Evolutionary conservation across 2,329 filamentous ascomycete genomes (phyloP), one percentile per base, ranked within the genome.

Genomic region (Ophiostoma pallidulum): DNA sequence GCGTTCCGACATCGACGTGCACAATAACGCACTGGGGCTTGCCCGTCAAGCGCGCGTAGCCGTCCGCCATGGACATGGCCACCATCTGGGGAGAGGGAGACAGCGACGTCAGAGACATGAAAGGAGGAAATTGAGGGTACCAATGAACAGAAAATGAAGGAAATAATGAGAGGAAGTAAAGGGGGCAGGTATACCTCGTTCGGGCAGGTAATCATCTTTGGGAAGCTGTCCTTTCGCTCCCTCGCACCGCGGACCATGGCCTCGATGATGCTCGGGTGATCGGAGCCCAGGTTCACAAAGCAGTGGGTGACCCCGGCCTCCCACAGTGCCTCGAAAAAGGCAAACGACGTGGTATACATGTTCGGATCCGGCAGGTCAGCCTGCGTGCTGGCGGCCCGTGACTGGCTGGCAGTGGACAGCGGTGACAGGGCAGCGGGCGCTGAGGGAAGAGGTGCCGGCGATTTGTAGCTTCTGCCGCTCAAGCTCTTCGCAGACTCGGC

Each of bases 241-340:
- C 76, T 76, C 54, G 82, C 75, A 46, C 80, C 82, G 61, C 82
- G 83, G 57, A 84, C 78, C 62, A 86, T 84, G n/a, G 82, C 82
- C 63, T 86, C 82, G 42, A 86, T 77, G 60, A 86, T 84, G 51
- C 77, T 78, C 2, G 82, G 82, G 58, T 86, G 77, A 60, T 80
- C 77, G 14, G 72, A 76, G 18, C 77, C 77, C 14, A 80, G 67
- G 57, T 80, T 80, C 48, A 79, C 75, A 47, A 73, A 73, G 64
- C 74, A 74, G 59, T 80, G 72, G 31, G 72, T 73, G 36, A 80
- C 68, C 16, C 77, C 77, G 36, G 75, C 76, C 62, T 87, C 82
- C 80, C 81, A 87, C 41, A 90, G 67, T 28, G 84, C 82, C 69
- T 91, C 86, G 54, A 91, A 89, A 64, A 91, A 89, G 62, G 85